Conservation (phyloP, 2,329 filamentous ascomycete genomes). For the Podosphaera leucotricha region DNA sequence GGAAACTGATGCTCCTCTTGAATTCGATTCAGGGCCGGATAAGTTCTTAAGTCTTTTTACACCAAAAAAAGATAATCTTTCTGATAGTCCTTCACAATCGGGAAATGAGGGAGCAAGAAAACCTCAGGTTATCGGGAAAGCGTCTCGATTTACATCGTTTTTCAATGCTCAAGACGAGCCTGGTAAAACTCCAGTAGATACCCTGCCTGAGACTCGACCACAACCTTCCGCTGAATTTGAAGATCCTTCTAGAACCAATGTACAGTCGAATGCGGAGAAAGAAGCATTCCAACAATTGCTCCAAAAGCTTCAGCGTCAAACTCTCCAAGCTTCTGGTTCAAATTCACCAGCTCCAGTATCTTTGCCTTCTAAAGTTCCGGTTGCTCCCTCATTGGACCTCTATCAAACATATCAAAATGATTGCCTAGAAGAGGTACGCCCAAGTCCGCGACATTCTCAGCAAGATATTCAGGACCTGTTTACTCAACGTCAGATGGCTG, state of each 20-base stretch:
- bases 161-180: conserved; percentile 36
- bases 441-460: conserved; percentile 15
- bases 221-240: conserved; percentile 10
- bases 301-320: conserved; percentile 47
- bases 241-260: conserved; percentile 4
- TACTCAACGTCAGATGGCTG: conserved; percentile 19
- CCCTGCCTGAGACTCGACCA: conserved; percentile 19
- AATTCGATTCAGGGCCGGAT: conserved; percentile 44
- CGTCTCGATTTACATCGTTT: conserved; percentile 71
- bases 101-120: conserved; percentile 25
- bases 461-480: conserved; percentile 27
- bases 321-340: conserved; percentile 17
- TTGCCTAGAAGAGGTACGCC: conserved; percentile 12
- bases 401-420: conserved; percentile 18
- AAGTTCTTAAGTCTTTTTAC: conserved; percentile 46
- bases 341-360: conserved; percentile 20
- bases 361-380: conserved; percentile 12
- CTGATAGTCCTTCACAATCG: conserved; percentile 17
- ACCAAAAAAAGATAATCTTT: conserved; percentile 23
- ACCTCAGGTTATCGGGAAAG: conserved; percentile 35
- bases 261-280: conserved; percentile 30
- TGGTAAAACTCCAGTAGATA: conserved; percentile 24
- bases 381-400: conserved; percentile 20
- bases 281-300: conserved; percentile 68
- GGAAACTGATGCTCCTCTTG: conserved; percentile 28